These are phyloP conservation scores for Sesbania bispinosa DNA, from an alignment of 306 rosid genomes.

Conservation along the genomic window DNA sequence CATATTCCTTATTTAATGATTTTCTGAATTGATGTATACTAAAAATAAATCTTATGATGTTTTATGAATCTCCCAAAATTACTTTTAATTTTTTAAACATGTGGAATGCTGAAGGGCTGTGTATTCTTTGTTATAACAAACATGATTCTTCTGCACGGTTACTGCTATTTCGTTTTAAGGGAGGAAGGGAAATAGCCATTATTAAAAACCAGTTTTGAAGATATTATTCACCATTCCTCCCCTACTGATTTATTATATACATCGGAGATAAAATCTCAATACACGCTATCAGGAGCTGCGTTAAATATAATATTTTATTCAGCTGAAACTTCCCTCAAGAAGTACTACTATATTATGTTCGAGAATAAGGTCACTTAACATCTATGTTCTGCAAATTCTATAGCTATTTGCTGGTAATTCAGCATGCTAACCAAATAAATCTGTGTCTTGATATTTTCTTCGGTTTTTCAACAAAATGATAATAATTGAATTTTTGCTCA, in stretches of 20 bases:
- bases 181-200: not conserved
- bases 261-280: not conserved
- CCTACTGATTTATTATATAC: not conserved
- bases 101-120: constrained; percentile 2
- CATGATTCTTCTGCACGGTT: too few species aligned
- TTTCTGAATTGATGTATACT: constrained; percentile 17
- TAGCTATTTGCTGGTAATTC: not conserved
- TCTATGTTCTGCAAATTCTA: not conserved
- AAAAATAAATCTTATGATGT: not conserved
- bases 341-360: too few species aligned
- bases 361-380: not conserved
- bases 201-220: not conserved
- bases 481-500: not conserved
- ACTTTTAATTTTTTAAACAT: not conserved
- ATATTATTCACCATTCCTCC: not conserved
- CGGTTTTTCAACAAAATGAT: constrained; percentile 2
- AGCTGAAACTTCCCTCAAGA: not conserved
- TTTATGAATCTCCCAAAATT: constrained; percentile 1
- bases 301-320: not conserved
- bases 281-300: not conserved
- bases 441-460: not conserved
- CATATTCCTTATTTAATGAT: constrained; percentile 13
- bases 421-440: not conserved
- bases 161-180: too few species aligned
- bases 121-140: not conserved